Conservation (phyloP, 1,284 basidiomycete genomes). For the Pulveroboletus ridleyi region DNA sequence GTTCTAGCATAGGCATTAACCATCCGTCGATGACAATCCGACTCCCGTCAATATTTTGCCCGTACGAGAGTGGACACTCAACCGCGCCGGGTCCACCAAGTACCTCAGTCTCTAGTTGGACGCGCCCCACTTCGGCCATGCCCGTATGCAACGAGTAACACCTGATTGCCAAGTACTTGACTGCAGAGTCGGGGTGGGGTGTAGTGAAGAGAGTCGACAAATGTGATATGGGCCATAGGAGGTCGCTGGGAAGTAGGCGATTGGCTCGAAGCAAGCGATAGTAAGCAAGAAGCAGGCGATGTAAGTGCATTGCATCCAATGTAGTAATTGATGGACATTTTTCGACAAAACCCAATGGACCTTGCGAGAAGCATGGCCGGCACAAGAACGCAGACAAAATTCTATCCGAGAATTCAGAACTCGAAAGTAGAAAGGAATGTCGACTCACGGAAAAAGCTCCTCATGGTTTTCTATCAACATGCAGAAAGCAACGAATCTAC, state of each 20-base stretch:
- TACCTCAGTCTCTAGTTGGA: slow-evolving; percentile 64
- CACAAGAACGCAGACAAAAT: slow-evolving; percentile 57
- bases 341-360: slow-evolving; percentile 58
- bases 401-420: slow-evolving; percentile 40
- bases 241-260: slow-evolving; percentile 63
- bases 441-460: slow-evolving; percentile 78
- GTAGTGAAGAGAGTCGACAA: slow-evolving; percentile 64
- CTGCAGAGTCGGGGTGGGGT: slow-evolving; percentile 65
- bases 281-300: slow-evolving; percentile 78
- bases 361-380: slow-evolving; percentile 51
- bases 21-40: slow-evolving; percentile 70
- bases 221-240: slow-evolving; percentile 71
- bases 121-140: slow-evolving; percentile 80
- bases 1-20: slow-evolving; percentile 77
- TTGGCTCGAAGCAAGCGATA: slow-evolving; percentile 82
- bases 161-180: slow-evolving; percentile 75
- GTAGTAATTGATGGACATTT: slow-evolving; percentile 36
- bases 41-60: slow-evolving; percentile 50
- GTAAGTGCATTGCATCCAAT: slow-evolving; percentile 54
- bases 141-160: slow-evolving; percentile 79
- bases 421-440: slow-evolving; percentile 11
- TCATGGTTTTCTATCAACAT: slow-evolving; percentile 71
- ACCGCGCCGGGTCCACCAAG: slow-evolving; percentile 62
- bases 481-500: slow-evolving; percentile 66
- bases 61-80: slow-evolving; percentile 65